Base-by-base conservation (phyloP, 768 basidiomycete species). In the Amylocystis lapponica region DNA sequence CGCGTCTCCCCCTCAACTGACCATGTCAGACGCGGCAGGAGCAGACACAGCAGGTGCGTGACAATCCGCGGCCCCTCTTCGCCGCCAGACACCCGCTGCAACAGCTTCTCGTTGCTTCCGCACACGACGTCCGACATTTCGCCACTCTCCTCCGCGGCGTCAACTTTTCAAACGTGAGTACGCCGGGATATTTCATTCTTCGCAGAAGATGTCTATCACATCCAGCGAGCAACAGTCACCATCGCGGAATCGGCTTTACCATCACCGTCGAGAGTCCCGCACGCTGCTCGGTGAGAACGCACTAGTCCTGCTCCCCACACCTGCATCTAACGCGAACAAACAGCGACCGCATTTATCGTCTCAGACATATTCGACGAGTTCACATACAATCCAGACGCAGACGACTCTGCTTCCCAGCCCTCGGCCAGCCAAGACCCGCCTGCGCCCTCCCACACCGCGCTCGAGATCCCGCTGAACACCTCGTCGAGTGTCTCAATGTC, bases 401-500 rank as follows among this genome's bases (percentile, higher is more conserved):
- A n/a, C n/a, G 43, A 25, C 16, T 50, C 42, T 27, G 43, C 50
- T 50, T 10, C 46, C 50, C n/a, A 47, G 47, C 27, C 39, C 53
- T 3, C 55, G 61, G 44, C 45, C 53, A 32, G 47, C 20, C 35
- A 45, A 5, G 48, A 45, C 20, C 17, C 39, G 23, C 17, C 44
- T 19, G n/a, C 32, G 4, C 26, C 23, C 1, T 4, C 37, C 25
- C 36, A 44, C 32, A 66, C 66, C 2, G 72, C 78, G 0, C 86
- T 97, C 55, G 90, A 94, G 61, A 75, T 99, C 43, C 85, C 86
- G 2, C 76, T 99, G 29, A 76, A 79, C 58, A 83, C 82, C 66
- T 97, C 39, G 76, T 96, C 47, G 92, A 96, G 50, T 93, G 89
- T 55, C 70, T 99, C 25, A 94, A 95, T 55, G 83, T 97, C 43